Evolutionary conservation across 805 yeast species (phyloP), one percentile per base, ranked within the genome.

Genomic region (Schizosaccharomyces osmophilus): DNA sequence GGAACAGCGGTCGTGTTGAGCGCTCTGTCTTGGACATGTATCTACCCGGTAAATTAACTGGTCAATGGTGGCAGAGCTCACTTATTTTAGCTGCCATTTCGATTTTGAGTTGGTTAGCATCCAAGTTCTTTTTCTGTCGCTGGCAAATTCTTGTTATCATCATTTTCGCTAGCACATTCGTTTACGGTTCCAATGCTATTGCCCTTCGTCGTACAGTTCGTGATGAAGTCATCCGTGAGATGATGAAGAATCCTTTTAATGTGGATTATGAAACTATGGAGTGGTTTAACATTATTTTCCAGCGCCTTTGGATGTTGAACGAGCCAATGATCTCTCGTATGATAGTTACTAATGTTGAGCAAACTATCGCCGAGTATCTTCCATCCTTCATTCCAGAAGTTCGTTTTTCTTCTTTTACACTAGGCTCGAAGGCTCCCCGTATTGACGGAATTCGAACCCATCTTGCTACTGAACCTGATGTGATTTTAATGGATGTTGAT

Each of bases 401-500:
- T 62, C n/a, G 95, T 87, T 79, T 90, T 61, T 93, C 85, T 70
- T 79, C 87, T 63, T 83, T 93, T 70, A 93, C 97, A 5, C 79
- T 84, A 19, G 99, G 99, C 64, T 83, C 95, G 5, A 93, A 93
- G 73, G 95, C 99, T 9, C 95, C 95, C 42, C 80, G 98, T 71
- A 78, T 93, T 64, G 97, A 93, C 69, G 77, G 77, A 65, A 97
- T 90, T 19, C 85, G 94, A 69, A 86, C 97, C 2, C 80, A 88
- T 68, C 85, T 83, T 60, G 86, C 90, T 64, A 90, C 97, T 22
- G 83, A 81, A 32, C 85, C 84, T 64, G 96, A 90, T 69, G 84
- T 93, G 61, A 95, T 90, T 11, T 96, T 93, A 61, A 93, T 93
- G 96, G 98, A 93, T 72, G 90, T 97, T 96, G 84, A 83, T 54